A percentile compares a stretch with the other conserved stretches of the same genome.
These are phyloP conservation scores for Microcos paniculata DNA, from an alignment of 345 rosid genomes.

Conservation along the genomic window DNA sequence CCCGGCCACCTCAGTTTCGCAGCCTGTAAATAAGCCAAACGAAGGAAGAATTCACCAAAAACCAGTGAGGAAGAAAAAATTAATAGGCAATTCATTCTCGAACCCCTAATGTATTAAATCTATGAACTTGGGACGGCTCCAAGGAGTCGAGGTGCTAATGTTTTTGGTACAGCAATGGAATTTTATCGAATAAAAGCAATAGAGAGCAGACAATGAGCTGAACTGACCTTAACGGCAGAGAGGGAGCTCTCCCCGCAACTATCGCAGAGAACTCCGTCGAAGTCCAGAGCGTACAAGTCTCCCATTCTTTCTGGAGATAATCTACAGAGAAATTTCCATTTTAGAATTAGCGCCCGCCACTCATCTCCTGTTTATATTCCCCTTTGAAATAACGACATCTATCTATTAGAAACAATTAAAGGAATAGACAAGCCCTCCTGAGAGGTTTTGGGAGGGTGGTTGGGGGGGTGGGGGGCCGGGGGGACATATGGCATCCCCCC, in stretches of 20 bases:
- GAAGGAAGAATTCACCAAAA: neutral
- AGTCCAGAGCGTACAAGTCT: constrained; percentile 89
- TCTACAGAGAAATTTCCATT: neutral
- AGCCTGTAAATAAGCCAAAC: constrained; percentile 41
- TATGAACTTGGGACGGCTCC: neutral
- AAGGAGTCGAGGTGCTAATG: neutral
- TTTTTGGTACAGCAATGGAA: neutral
- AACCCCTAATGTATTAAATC: neutral
- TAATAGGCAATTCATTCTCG: neutral
- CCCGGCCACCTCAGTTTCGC: constrained; percentile 84
- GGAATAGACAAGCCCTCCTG: too few species aligned
- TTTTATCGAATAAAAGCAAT: neutral
- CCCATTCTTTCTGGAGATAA: constrained; percentile 37
- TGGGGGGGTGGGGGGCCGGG: too few species aligned
- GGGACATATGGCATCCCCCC: too few species aligned
- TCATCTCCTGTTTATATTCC: neutral
- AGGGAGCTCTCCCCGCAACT: constrained; percentile 95
- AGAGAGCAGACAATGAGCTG: neutral
- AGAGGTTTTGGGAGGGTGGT: too few species aligned
- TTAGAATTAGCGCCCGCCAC: constrained; percentile 20
- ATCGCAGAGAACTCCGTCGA: constrained; percentile 94
- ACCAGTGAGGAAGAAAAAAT: neutral
- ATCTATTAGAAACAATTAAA: too few species aligned
- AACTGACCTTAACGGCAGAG: constrained; percentile 81
- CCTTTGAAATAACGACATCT: neutral